These are phyloP conservation scores for Phaeosphaeria sp. DNA, from an alignment of 2,329 filamentous ascomycete species.

Conservation along the genomic window DNA sequence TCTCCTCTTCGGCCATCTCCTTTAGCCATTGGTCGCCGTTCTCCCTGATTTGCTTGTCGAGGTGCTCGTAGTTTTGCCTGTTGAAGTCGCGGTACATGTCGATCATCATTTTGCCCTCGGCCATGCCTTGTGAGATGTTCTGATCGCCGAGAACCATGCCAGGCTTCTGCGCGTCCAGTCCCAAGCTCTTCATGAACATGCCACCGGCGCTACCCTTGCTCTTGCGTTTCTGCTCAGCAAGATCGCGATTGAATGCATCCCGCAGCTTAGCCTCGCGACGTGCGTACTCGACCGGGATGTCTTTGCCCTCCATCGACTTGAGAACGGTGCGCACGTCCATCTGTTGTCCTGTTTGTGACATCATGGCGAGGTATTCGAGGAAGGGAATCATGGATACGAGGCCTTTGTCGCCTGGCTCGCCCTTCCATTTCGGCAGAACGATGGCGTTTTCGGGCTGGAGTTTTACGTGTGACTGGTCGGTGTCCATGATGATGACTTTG, in stretches of 20 bases:
- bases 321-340: slow-evolving; percentile 85
- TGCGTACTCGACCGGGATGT: slow-evolving; percentile 90
- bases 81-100: slow-evolving; percentile 93
- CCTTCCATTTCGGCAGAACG: slow-evolving; percentile 87
- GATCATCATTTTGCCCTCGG: slow-evolving; percentile 95
- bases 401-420: slow-evolving; percentile 80
- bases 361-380: slow-evolving; percentile 94
- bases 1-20: slow-evolving; percentile 87
- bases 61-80: slow-evolving; percentile 84
- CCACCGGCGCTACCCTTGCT: slow-evolving; percentile 68
- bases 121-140: slow-evolving; percentile 76
- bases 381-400: slow-evolving; percentile 92
- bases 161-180: slow-evolving; percentile 71
- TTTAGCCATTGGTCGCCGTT: slow-evolving; percentile 96
- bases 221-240: slow-evolving; percentile 72
- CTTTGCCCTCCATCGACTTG: slow-evolving; percentile 85
- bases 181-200: slow-evolving; percentile 74
- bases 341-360: slow-evolving; percentile 68
- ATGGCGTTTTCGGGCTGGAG: slow-evolving; percentile 97
- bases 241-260: slow-evolving; percentile 81
- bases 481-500: slow-evolving; percentile 95
- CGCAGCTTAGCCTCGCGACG: slow-evolving; percentile 85
- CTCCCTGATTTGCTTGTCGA: slow-evolving; percentile 90
- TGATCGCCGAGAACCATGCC: slow-evolving; percentile 61
- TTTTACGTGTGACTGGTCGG: slow-evolving; percentile 79